Conservation (phyloP, 192 early-diverging fungal species). For the Linnemannia schmuckeri region DNA sequence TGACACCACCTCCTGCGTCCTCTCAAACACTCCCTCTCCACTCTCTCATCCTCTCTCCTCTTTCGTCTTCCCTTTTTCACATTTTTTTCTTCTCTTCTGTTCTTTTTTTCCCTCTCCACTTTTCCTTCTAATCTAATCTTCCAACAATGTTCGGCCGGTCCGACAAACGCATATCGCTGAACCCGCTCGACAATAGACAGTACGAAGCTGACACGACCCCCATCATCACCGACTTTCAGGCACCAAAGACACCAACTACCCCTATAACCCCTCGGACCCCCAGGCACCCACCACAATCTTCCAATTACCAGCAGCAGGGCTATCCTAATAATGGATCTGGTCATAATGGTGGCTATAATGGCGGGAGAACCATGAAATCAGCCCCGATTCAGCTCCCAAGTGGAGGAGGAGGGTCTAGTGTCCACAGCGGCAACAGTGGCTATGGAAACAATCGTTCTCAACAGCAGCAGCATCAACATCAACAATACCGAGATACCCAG, state of each 20-base stretch:
- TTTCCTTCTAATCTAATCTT: background rate
- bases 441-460: slow-evolving; percentile 3
- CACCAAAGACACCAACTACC: slow-evolving; percentile 38
- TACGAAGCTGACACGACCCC: slow-evolving; percentile 46
- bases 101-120: background rate
- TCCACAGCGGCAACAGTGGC: background rate
- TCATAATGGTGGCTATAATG: slow-evolving; percentile 1
- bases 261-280: slow-evolving; percentile 35
- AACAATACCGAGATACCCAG: slow-evolving; percentile 4
- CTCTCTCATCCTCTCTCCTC: background rate
- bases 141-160: slow-evolving; percentile 36
- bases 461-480: background rate
- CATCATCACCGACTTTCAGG: slow-evolving; percentile 44
- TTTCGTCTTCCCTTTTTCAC: background rate
- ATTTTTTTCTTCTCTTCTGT: background rate
- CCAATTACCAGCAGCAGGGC: slow-evolving; percentile 12
- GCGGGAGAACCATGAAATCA: slow-evolving; percentile 28
- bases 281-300: slow-evolving; percentile 4
- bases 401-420: slow-evolving; percentile 4
- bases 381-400: slow-evolving; percentile 31
- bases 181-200: slow-evolving; percentile 34
- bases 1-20: background rate
- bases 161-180: slow-evolving; percentile 48
- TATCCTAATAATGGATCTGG: background rate
- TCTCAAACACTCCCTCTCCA: background rate